phyloP scores from a whole-genome alignment of 148 eudicot species.

The Fagopyrum tataricum region DNA sequence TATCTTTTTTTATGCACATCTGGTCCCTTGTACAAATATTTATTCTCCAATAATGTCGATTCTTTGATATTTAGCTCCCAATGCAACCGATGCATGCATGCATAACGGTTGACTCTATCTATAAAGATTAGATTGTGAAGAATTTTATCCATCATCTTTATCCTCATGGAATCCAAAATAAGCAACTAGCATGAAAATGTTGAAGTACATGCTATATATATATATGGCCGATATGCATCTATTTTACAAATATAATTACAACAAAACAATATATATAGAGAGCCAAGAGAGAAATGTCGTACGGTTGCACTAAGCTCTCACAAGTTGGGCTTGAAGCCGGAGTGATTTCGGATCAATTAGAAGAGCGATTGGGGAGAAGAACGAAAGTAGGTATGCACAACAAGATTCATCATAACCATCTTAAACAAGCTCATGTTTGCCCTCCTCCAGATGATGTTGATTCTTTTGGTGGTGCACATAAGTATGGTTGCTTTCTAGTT shows the following conservation, averaged over 20 bases:
- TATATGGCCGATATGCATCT: neutral
- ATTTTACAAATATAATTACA: neutral
- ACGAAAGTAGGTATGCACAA: neutral
- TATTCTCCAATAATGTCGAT: neutral
- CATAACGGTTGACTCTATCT: neutral
- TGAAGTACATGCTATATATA: neutral
- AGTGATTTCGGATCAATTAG: neutral
- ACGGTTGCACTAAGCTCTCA: neutral
- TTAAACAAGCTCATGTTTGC: neutral
- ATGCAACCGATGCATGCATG: neutral
- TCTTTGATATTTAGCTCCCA: neutral
- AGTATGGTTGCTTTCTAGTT: neutral
- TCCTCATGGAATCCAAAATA: neutral
- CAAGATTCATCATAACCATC: neutral
- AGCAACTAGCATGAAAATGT: neutral
- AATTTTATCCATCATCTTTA: neutral
- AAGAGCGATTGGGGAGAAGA: neutral
- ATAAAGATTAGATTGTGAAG: neutral
- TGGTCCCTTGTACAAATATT: neutral
- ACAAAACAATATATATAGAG: too few relatives aligned
- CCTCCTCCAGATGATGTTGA: neutral
- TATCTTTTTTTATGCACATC: slow-evolving; percentile 5
- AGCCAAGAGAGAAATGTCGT: neutral
- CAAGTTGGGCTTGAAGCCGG: neutral
- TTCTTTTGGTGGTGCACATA: neutral